Evolutionary conservation across 2,329 filamentous ascomycete species (phyloP), one percentile per base, ranked within the genome.

Genomic region (Alternaria rosae): DNA sequence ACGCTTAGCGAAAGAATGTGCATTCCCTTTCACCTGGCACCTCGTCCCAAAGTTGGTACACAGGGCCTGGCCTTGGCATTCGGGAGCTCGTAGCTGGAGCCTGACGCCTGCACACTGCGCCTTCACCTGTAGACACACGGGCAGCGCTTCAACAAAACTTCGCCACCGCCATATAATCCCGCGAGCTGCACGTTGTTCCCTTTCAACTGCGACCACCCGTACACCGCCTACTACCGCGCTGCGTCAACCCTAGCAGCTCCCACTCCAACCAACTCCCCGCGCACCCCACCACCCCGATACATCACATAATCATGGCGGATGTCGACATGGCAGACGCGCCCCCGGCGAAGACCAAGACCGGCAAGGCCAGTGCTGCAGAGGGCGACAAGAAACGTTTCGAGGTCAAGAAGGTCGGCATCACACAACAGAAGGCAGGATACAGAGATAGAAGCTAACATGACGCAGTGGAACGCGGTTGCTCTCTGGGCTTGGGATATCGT

Each of bases 401-500:
- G 80, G 94, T 99, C 66, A 99, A 99, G 84, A 99, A 99, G 91
- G 95, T 96, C 80, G 65, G 79, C 58, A 23, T 17, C 45, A 61
- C 54, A 57, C 23, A 38, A 52, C 28, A 47, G 32, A 23, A 13
- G 45, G 5, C 42, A 48, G 12, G 11, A 30, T 26, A 42, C 62
- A 65, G 17, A 57, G 64, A 53, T 60, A 41, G 61, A n/a, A 61
- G 45, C 67, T 72, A 69, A 72, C 69, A 44, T 20, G 4, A 53
- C 66, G 44, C 75, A 97, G 94, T 99, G 95, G 95, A 98, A 98
- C 75, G 95, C 95, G 0, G 95, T 99, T 54, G 94, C 95, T 42
- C 86, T 99, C 3, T 99, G 95, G 95, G 95, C 95, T 0, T 99
- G 95, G 95, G 95, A 99, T 79, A 99, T 99, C 62, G 94, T 98